phyloP scores from a whole-genome alignment of 2,329 filamentous ascomycete species.

The Claviceps africana region DNA sequence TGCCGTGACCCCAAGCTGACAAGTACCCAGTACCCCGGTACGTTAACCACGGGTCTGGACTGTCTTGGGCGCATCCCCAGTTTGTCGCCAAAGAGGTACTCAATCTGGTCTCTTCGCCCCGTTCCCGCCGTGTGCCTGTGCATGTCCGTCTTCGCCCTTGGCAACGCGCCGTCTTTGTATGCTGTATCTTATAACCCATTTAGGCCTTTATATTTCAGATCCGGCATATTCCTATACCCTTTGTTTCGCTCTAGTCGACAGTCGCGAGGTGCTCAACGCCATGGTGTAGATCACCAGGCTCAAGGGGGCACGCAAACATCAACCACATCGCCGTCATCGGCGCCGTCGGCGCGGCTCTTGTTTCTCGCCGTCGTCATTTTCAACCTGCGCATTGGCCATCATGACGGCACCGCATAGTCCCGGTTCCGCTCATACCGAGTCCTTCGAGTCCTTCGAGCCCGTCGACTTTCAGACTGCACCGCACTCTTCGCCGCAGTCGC shows the following conservation, averaged over 20 bases:
- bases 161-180: background rate
- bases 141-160: background rate
- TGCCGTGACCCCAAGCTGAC: too few relatives aligned
- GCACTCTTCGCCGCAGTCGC: conserved; percentile 42
- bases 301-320: conserved; percentile 9
- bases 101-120: background rate
- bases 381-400: conserved; percentile 3
- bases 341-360: conserved; percentile 10
- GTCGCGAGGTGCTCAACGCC: conserved; percentile 7
- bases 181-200: background rate
- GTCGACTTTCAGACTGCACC: conserved; percentile 32
- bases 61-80: background rate
- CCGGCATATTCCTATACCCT: background rate
- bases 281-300: conserved; percentile 21
- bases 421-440: conserved; percentile 20
- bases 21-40: background rate
- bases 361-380: conserved; percentile 6
- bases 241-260: background rate
- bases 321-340: conserved; percentile 11
- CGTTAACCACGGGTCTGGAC: background rate
- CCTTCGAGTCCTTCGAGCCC: conserved; percentile 28
- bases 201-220: background rate
- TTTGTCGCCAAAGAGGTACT: background rate
- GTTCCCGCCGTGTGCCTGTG: background rate
- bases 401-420: conserved; percentile 17